A percentile compares a stretch with the other conserved stretches of the same genome.
These are phyloP conservation scores for Kluyveromyces starmeri DNA, from an alignment of 805 yeast species.

Conservation along the genomic window DNA sequence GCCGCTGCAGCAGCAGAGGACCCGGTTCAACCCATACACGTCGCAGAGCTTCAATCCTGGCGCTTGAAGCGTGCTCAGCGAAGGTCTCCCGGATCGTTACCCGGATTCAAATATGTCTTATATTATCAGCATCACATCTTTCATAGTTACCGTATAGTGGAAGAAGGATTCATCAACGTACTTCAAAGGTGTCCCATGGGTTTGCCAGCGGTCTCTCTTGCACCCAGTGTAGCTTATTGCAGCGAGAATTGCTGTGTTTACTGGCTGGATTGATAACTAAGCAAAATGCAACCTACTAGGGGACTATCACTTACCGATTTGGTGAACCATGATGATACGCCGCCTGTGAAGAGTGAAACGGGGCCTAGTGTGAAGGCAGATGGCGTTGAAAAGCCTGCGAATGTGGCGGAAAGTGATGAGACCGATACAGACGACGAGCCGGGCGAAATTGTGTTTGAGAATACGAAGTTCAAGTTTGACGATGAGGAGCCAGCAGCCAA, in stretches of 20 bases:
- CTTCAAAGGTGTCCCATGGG: no score
- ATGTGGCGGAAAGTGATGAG: constrained; percentile 17
- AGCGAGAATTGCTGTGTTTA: no score
- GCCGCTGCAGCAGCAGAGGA: constrained; percentile 21
- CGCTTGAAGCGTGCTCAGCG: no score
- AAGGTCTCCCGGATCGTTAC: no score
- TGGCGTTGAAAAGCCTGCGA: constrained; percentile 1
- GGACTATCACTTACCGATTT: constrained; percentile 29
- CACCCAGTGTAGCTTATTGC: no score
- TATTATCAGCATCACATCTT: no score
- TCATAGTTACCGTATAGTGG: no score
- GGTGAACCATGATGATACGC: constrained; percentile 27
- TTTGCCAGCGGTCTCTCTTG: no score
- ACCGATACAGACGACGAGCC: constrained; percentile 29
- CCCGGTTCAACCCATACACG: constrained; percentile 60
- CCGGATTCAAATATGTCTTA: no score
- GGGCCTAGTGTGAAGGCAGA: neutral
- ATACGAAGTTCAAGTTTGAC: constrained; percentile 17
- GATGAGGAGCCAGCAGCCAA: constrained; percentile 21
- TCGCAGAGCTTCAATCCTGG: constrained; percentile 53
- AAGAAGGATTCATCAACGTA: no score
- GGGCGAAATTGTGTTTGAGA: constrained; percentile 20
- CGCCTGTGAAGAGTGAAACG: neutral
- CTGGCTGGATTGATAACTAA: no score
- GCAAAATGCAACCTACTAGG: constrained; percentile 13